Conservation (phyloP, 768 basidiomycete species). For the Termitomyces bulborhizus region DNA sequence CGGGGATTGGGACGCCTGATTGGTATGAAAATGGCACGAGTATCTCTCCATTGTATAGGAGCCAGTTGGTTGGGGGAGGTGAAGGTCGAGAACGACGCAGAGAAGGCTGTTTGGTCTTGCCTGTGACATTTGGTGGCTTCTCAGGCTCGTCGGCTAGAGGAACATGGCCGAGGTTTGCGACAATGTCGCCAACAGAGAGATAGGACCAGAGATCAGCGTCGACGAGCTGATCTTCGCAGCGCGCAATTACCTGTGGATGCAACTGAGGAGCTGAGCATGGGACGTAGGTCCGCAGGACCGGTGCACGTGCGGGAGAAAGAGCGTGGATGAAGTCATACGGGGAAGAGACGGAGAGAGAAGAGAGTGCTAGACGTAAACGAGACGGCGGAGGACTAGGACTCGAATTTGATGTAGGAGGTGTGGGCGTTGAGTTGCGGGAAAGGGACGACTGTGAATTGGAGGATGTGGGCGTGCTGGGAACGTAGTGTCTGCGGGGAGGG, state of each 20-base stretch:
- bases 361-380: conserved; percentile 3
- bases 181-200: conserved; percentile 70
- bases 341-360: conserved; percentile 19
- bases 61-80: conserved; percentile 42
- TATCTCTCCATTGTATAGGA: conserved; percentile 62
- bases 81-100: conserved; percentile 3
- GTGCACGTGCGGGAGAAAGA: conserved; percentile 60
- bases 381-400: conserved; percentile 8
- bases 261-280: conserved; percentile 55
- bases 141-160: conserved; percentile 34
- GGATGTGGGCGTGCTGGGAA: conserved; percentile 40
- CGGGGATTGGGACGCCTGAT: conserved; percentile 48
- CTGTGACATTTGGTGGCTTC: conserved; percentile 16
- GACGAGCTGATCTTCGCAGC: conserved; percentile 67
- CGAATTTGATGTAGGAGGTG: conserved; percentile 7
- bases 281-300: conserved; percentile 62
- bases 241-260: conserved; percentile 34
- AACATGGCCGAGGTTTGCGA: conserved; percentile 78
- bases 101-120: conserved; percentile 1
- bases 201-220: conserved; percentile 65
- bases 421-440: conserved; percentile 12
- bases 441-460: conserved; percentile 12
- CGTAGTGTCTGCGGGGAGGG: conserved; percentile 18
- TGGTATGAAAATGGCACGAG: conserved; percentile 50
- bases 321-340: conserved; percentile 62